Percentiles rank a stretch among this genome's conserved stretches.
These are phyloP conservation scores for Penicillium oxalicum DNA, from an alignment of 2,329 filamentous ascomycete genomes.

Conservation along the genomic window DNA sequence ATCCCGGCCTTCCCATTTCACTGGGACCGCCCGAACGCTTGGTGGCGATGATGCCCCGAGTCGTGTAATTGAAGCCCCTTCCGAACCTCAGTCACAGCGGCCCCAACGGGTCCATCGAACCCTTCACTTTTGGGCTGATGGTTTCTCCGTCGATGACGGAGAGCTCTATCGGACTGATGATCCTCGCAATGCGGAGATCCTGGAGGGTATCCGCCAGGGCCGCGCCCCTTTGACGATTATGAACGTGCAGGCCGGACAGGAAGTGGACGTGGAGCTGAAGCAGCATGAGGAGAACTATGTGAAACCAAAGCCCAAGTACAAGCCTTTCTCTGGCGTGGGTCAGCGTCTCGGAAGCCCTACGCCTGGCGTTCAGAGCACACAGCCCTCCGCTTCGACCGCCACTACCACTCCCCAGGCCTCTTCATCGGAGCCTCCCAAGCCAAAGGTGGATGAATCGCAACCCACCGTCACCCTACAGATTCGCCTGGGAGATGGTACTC, in stretches of 20 bases:
- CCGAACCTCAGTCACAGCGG: conserved; percentile 35
- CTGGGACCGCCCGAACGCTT: conserved; percentile 57
- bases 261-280: conserved; percentile 60
- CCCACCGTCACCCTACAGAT: conserved; percentile 57
- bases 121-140: conserved; percentile 60
- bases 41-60: conserved; percentile 60
- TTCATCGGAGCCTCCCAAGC: conserved; percentile 29
- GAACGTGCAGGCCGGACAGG: conserved; percentile 57
- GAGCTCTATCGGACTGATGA: conserved; percentile 59
- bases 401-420: conserved; percentile 13
- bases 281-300: conserved; percentile 60
- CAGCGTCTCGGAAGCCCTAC: conserved; percentile 60
- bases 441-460: conserved; percentile 51
- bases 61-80: conserved; percentile 50
- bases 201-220: conserved; percentile 58
- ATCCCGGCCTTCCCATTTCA: conserved; percentile 46
- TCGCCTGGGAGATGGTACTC: conserved; percentile 57
- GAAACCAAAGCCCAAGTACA: conserved; percentile 58
- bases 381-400: conserved; percentile 28
- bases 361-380: conserved; percentile 43
- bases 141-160: conserved; percentile 62
- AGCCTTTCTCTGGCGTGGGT: conserved; percentile 55
- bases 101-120: conserved; percentile 52
- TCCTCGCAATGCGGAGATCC: conserved; percentile 55
- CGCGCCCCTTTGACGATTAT: conserved; percentile 58